Evolutionary conservation across 768 basidiomycete genomes (phyloP), one percentile per base, ranked within the genome.

Genomic region (Lactifluus hygrophoroides): DNA sequence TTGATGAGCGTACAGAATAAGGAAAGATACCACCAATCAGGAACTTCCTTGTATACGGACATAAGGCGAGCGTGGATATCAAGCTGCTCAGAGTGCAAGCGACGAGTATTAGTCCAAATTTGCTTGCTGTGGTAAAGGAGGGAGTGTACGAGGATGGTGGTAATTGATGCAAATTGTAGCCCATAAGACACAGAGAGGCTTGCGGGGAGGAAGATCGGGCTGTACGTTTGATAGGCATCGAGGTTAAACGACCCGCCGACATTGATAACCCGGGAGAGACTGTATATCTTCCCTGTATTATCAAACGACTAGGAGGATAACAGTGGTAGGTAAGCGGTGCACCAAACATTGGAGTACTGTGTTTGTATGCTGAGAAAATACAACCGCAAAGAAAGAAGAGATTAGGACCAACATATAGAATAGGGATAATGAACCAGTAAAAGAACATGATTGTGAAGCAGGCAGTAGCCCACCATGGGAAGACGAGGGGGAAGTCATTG

Each of bases 391-490:
- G 55, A 32, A 40, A 40, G 25, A 14, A n/a, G 9, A 25, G 28
- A n/a, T 10, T 9, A 51, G 6, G 8, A 37, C 37, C 3, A 17
- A 52, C 51, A 73, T 97, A 97, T 8, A 42, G 63, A 42, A 42
- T 30, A 28, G 37, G 51, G 28, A 30, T n/a, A 13, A 52, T 9
- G n/a, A 52, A 14, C 51, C 51, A 61, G 27, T 37, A 17, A 43
- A 94, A 98, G 70, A 85, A 95, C 73, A 91, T 88, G 27, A 94
- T 46, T 35, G 92, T 81, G 71, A 97, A 94, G 7, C 97, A 93
- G 23, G 86, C 88, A 69, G 90, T 81, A 3, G 94, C 94, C 95
- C 94, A 98, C 95, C 95, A 60, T 8, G 54, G 54, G 1, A 30
- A 30, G 19, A 47, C 23, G 27, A 60, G 58, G 11, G 88, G 88